Percentiles rank a stretch among this genome's conserved stretches.
phyloP scores from a whole-genome alignment of 2,329 filamentous ascomycete species.

The Sordariomycetes sp. region DNA sequence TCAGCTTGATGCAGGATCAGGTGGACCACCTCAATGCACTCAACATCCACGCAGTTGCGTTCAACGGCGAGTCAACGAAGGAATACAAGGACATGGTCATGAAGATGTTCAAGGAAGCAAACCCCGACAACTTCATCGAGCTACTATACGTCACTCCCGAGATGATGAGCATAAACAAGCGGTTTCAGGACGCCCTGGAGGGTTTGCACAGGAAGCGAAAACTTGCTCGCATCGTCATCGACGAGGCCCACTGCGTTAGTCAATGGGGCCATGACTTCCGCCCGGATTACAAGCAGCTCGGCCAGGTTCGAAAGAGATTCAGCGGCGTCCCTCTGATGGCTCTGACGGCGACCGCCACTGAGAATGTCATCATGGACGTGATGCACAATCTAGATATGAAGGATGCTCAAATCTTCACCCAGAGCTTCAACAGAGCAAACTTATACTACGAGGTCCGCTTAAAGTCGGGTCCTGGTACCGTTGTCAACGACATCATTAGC shows the following conservation, averaged over 20 bases:
- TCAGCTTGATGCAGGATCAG: conserved; percentile 97
- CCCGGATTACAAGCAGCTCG: conserved; percentile 84
- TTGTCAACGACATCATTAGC: conserved; percentile 35
- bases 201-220: conserved; percentile 55
- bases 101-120: conserved; percentile 42
- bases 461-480: conserved; percentile 47
- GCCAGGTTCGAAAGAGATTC: conserved; percentile 58
- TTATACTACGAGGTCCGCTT: conserved; percentile 72
- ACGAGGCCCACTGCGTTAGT: conserved; percentile 98
- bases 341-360: conserved; percentile 86
- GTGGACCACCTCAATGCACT: conserved; percentile 67
- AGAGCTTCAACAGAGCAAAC: conserved; percentile 97
- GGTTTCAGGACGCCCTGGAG: conserved; percentile 52
- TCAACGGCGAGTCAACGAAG: conserved; percentile 62
- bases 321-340: conserved; percentile 83
- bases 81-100: conserved; percentile 55
- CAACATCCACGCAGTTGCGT: conserved; percentile 64
- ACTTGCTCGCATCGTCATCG: conserved; percentile 85
- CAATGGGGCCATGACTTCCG: conserved; percentile 99
- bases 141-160: conserved; percentile 93
- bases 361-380: conserved; percentile 84
- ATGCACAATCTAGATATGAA: conserved; percentile 81
- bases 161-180: conserved; percentile 76
- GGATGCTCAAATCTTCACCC: conserved; percentile 65
- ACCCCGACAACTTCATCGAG: conserved; percentile 67